phyloP scores from a whole-genome alignment of 371 early-diverging fungal genomes.

The Syncephalastrum monosporum region DNA sequence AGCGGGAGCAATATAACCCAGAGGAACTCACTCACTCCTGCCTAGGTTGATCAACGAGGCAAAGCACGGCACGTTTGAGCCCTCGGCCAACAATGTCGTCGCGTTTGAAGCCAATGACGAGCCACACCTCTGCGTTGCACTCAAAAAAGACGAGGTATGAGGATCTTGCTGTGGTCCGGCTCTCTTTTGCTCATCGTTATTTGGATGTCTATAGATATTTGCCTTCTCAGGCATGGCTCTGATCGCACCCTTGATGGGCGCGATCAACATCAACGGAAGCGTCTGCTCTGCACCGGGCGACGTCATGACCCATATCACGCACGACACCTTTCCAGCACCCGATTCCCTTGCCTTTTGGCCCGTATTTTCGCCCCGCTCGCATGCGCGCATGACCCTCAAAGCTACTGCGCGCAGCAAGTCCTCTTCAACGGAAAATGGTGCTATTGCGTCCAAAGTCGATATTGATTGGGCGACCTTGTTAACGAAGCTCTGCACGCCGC shows the following conservation, averaged over 20 bases:
- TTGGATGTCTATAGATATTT: constrained; percentile 26
- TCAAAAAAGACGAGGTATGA: constrained; percentile 21
- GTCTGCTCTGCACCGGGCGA: too few relatives aligned
- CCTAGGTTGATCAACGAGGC: too few relatives aligned
- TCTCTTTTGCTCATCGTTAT: not conserved
- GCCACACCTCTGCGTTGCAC: constrained; percentile 16
- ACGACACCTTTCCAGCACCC: constrained; percentile 16
- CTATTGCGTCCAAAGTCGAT: not conserved
- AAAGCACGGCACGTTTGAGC: not conserved
- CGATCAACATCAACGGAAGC: constrained; percentile 38
- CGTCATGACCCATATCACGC: constrained; percentile 6
- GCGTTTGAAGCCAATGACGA: constrained; percentile 13
- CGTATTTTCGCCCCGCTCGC: constrained; percentile 59
- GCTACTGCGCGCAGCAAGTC: constrained; percentile 14
- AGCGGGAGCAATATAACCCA: too few relatives aligned
- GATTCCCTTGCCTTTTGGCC: constrained; percentile 36
- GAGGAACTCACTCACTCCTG: too few relatives aligned
- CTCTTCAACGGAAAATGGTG: not conserved
- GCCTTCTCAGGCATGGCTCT: constrained; percentile 53
- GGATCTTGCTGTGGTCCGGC: not conserved
- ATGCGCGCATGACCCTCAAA: constrained; percentile 54
- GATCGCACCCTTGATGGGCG: constrained; percentile 47
- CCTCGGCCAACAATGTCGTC: constrained; percentile 10
- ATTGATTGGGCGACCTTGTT: too few relatives aligned
- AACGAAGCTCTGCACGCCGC: not conserved